Evolutionary conservation across 495 filamentous ascomycete species (phyloP).

Genomic region (Thermothielavioides terrestris): DNA sequence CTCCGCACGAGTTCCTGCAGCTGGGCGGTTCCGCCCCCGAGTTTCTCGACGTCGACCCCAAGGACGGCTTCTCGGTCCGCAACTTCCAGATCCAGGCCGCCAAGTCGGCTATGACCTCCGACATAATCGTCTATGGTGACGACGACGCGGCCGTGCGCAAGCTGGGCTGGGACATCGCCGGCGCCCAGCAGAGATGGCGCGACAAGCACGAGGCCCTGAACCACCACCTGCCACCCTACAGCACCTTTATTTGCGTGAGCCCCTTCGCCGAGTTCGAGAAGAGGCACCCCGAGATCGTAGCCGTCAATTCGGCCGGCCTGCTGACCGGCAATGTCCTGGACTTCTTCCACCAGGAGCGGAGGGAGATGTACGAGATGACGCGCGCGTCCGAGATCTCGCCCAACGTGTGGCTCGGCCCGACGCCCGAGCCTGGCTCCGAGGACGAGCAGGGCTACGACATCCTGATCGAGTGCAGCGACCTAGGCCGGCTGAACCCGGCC

Average conservation of each 20-base stretch:
- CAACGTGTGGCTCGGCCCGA: constrained; percentile 88
- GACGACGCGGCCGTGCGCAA: constrained; percentile 53
- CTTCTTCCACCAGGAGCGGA: constrained; percentile 80
- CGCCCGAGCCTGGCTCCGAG: constrained; percentile 54
- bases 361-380: constrained; percentile 92
- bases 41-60: constrained; percentile 74
- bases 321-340: constrained; percentile 76
- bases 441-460: constrained; percentile 53
- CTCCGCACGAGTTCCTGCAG: constrained; percentile 66
- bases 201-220: constrained; percentile 48
- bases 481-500: constrained; percentile 57
- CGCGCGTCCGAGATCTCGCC: constrained; percentile 74
- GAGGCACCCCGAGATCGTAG: constrained; percentile 58
- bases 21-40: constrained; percentile 29
- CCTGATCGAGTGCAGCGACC: constrained; percentile 77
- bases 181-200: constrained; percentile 69
- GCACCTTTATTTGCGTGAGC: constrained; percentile 69
- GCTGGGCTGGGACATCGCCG: constrained; percentile 61
- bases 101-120: constrained; percentile 79
- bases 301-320: constrained; percentile 62
- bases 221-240: constrained; percentile 56
- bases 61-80: constrained; percentile 71
- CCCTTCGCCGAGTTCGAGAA: constrained; percentile 68
- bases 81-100: constrained; percentile 97
- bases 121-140: constrained; percentile 86